Evolutionary conservation across 2,329 filamentous ascomycete species (phyloP).

Genomic region (Aspergillus ruber): DNA sequence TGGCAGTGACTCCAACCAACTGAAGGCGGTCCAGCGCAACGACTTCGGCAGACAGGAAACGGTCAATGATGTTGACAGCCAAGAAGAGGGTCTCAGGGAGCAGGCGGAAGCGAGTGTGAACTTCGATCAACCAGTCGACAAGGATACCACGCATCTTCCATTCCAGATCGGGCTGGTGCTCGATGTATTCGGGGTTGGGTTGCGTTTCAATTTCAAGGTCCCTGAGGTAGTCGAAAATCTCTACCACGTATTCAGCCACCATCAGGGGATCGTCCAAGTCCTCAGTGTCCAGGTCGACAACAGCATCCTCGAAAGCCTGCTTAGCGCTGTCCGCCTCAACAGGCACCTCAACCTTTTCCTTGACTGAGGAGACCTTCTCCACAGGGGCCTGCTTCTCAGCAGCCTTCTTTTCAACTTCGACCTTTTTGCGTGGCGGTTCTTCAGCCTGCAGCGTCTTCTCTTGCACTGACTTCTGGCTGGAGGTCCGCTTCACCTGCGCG

Average conservation of each 20-base stretch:
- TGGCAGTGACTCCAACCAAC: constrained; percentile 92
- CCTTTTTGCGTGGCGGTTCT: constrained; percentile 64
- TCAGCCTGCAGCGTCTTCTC: constrained; percentile 51
- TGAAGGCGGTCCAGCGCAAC: constrained; percentile 94
- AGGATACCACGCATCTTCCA: constrained; percentile 99
- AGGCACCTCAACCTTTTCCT: constrained; percentile 17
- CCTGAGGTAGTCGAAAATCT: constrained; percentile 94
- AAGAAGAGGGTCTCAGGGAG: constrained; percentile 95
- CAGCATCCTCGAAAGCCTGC: constrained; percentile 26
- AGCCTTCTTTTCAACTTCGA: constrained; percentile 48
- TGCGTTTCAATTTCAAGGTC: constrained; percentile 74
- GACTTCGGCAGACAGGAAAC: constrained; percentile 90
- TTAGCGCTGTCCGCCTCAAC: constrained; percentile 37
- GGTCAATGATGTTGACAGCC: constrained; percentile 95
- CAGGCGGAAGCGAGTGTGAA: constrained; percentile 92
- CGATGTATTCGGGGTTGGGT: constrained; percentile 92
- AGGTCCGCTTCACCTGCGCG: constrained; percentile 60
- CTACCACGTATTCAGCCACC: constrained; percentile 94
- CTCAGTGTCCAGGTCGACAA: constrained; percentile 68
- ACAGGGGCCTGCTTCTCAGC: constrained; percentile 14
- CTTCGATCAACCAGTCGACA: constrained; percentile 96
- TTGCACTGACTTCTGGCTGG: constrained; percentile 52
- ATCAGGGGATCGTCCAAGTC: constrained; percentile 91
- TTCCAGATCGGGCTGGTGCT: constrained; percentile 86
- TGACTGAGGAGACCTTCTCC: constrained; percentile 28